Evolutionary conservation across 2,329 filamentous ascomycete genomes (phyloP), one percentile per base, ranked within the genome.

Genomic region (Aspergillus uvarum): DNA sequence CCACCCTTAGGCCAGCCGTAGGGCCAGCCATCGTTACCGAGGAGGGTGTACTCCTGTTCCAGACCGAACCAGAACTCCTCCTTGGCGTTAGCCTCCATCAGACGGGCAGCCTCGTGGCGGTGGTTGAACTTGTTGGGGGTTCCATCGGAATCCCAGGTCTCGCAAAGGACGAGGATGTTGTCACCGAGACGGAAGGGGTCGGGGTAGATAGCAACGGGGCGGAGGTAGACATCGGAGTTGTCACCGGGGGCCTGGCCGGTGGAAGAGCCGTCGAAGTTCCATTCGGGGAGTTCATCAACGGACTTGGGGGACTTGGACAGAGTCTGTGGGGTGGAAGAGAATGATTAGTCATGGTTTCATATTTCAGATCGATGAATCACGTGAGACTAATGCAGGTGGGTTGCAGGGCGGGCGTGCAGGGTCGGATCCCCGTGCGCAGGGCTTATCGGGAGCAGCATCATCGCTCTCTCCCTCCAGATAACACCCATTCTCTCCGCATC

Each of bases 101-200:
- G 84, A 79, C 95, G 89, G 75, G 87, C 87, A 73, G 88, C 90
- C 74, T 98, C 94, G 77, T 97, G 90, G 70, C 95, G 91, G 88
- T 89, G 91, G 89, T 99, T 99, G 89, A 87, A 98, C 81, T 96
- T 93, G 88, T 98, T 99, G 80, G 95, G 95, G 65, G 88, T 92
- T 75, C 92, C 93, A 80, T 97, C 93, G 67, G 90, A 83, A 76
- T 94, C 92, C 90, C 92, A 97, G 80, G 91, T 96, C 84, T 97
- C 94, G 76, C 89, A 87, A 73, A 98, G 89, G 72, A 98, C 94
- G 70, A 97, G 87, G 78, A 97, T 89, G 85, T 97, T 97, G 80
- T 92, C 90, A 62, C 87, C 87, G 63, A 87, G 86, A 69, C 93
- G 90, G 89, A 97, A 94, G 62, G 94, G 94, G 67, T 96, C 92